Evolutionary conservation across 441 rosid species (phyloP), one percentile per base, ranked within the genome.

Genomic region (Erodium moschatum): DNA sequence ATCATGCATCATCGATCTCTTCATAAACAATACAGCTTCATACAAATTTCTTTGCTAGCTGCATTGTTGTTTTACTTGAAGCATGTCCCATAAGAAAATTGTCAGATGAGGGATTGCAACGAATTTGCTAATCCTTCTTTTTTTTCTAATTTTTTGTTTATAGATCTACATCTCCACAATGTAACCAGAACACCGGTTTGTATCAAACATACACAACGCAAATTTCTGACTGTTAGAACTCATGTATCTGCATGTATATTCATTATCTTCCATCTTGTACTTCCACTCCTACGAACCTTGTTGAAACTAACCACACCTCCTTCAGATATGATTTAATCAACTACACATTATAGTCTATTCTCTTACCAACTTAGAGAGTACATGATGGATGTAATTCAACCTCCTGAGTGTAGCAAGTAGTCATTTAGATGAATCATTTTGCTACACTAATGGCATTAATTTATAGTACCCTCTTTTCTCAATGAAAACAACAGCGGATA

Each of bases 1-100:
- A 19, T 58, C 27, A 58, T 58, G 29, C 29, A 58, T 58, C 29
- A 58, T 10, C 63, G 24, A 58, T 29, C 63, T 21, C 63, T 58
- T 19, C 63, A 9, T 5, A 58, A 2, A 58, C 18, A 58, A 24
- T 58, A 58, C 31, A 9, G 29, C 21, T 18, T 58, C n/a, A 58
- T 10, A 20, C 3, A 56, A 18, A 56, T 19, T 44, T 12, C 50
- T 0, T 44, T 6, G 48, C 48, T 42, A 54, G 20, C 20, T 54
- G 62, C 62, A 18, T 0, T 19, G 18, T 18, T 16, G 7, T 54
- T 52, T 54, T 54, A 52, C 20, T 54, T 18, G 7, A 54, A 54
- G n/a, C 11, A 54, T 54, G 62, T 16, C 12, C 11, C 27, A 29
- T 29, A 29, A 29, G 7, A 54, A 54, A 16, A 18, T 18, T 16